Percentiles rank a stretch among this genome's conserved stretches.
Conservation (phyloP, 1,284 basidiomycete genomes). For the Fomitopsis palustris region DNA sequence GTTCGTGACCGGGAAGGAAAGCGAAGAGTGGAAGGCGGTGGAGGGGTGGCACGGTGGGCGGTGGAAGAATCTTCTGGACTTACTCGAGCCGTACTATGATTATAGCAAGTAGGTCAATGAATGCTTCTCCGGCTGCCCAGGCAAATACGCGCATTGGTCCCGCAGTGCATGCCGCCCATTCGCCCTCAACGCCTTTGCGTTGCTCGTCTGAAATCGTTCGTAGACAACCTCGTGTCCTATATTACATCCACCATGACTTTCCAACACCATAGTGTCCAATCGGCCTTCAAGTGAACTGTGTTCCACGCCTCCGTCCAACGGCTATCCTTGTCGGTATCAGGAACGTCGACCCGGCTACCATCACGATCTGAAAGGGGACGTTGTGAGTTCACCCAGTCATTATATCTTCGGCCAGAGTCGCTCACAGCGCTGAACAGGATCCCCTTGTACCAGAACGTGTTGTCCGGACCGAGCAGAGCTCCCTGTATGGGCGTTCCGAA, state of each 20-base stretch:
- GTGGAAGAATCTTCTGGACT: conserved; percentile 14
- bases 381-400: background rate
- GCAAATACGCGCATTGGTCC: too few relatives aligned
- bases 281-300: background rate
- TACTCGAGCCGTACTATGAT: conserved; percentile 7
- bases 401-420: background rate
- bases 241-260: too few relatives aligned
- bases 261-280: too few relatives aligned
- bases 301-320: background rate
- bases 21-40: conserved; percentile 18
- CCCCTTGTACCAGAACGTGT: background rate
- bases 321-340: background rate
- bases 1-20: conserved; percentile 15
- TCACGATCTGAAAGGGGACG: background rate
- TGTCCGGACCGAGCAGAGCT: background rate
- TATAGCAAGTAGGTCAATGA: background rate
- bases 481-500: background rate
- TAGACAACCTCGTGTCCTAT: too few relatives aligned
- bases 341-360: background rate
- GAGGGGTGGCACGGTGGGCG: conserved; percentile 17
- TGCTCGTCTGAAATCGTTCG: too few relatives aligned
- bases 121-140: too few relatives aligned
- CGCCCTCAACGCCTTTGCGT: too few relatives aligned
- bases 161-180: too few relatives aligned
- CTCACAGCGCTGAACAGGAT: background rate